phyloP scores from a whole-genome alignment of 805 yeast genomes.

The Yamadazyma sp. region DNA sequence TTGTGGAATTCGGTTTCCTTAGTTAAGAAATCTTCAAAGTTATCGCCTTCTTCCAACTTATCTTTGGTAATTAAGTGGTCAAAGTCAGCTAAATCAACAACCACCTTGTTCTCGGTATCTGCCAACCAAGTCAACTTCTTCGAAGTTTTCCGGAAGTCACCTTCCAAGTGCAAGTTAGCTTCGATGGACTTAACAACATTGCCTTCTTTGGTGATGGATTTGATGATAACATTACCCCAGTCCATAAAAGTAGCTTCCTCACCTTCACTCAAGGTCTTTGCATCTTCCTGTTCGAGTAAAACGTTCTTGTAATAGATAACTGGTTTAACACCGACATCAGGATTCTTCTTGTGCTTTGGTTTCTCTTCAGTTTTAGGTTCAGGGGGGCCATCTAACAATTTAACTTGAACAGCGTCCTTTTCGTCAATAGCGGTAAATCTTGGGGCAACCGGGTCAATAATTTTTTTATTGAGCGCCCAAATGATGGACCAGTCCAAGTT shows the following conservation, averaged over 20 bases:
- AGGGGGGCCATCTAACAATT: conserved; percentile 65
- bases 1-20: conserved; percentile 83
- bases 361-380: conserved; percentile 63
- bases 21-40: conserved; percentile 88
- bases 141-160: conserved; percentile 95
- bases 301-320: conserved; percentile 65
- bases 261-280: conserved; percentile 62
- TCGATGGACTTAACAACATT: conserved; percentile 56
- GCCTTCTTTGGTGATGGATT: conserved; percentile 65
- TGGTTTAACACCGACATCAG: conserved; percentile 82
- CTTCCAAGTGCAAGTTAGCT: conserved; percentile 84
- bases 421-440: conserved; percentile 81
- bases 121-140: conserved; percentile 96
- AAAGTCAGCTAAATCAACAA: conserved; percentile 82
- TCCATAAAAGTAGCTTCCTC: conserved; percentile 98
- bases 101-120: conserved; percentile 66
- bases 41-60: conserved; percentile 90
- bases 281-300: conserved; percentile 84
- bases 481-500: conserved; percentile 96
- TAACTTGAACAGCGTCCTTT: conserved; percentile 66
- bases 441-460: conserved; percentile 96
- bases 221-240: conserved; percentile 93
- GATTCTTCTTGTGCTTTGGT: conserved; percentile 94
- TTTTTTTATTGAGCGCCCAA: conserved; percentile 97
- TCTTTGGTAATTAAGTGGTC: conserved; percentile 95